These are phyloP conservation scores for Erodium maritimum DNA, from an alignment of 345 rosid genomes.

Conservation along the genomic window DNA sequence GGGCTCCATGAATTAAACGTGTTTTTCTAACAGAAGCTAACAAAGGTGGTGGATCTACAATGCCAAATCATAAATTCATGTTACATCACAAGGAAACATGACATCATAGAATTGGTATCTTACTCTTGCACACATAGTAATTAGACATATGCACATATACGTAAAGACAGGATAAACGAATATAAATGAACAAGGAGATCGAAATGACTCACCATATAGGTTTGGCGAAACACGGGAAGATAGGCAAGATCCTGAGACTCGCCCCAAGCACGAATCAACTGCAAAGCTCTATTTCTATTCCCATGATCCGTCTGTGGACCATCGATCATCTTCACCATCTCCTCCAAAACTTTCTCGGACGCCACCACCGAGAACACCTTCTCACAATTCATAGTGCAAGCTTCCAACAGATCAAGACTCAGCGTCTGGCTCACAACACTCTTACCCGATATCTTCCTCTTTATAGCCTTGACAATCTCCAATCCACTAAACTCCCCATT, in stretches of 20 bases:
- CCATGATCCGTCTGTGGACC: constrained; percentile 35
- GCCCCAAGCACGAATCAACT: constrained; percentile 79
- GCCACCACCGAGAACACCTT: constrained; percentile 72
- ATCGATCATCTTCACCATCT: constrained; percentile 69
- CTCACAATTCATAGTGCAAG: constrained; percentile 64
- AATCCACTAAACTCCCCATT: constrained; percentile 47
- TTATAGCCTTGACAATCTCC: constrained; percentile 58
- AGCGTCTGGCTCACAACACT: constrained; percentile 43
- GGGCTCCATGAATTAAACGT: no score
- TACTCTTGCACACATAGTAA: no score
- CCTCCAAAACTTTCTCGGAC: constrained; percentile 70
- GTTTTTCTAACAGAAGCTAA: background rate
- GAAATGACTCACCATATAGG: constrained; percentile 37
- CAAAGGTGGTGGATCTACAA: no score
- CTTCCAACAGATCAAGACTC: constrained; percentile 71
- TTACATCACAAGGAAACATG: no score
- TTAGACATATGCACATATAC: no score
- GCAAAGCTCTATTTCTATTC: constrained; percentile 45
- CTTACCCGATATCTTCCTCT: constrained; percentile 57
- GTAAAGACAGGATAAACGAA: background rate
- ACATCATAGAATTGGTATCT: no score
- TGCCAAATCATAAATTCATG: no score
- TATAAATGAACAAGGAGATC: background rate
- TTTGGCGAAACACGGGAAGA: constrained; percentile 70
- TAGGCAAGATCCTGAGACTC: constrained; percentile 60